phyloP scores from a whole-genome alignment of 225 moss, liverwort and hornwort species.

The Straminergon stramineum region DNA sequence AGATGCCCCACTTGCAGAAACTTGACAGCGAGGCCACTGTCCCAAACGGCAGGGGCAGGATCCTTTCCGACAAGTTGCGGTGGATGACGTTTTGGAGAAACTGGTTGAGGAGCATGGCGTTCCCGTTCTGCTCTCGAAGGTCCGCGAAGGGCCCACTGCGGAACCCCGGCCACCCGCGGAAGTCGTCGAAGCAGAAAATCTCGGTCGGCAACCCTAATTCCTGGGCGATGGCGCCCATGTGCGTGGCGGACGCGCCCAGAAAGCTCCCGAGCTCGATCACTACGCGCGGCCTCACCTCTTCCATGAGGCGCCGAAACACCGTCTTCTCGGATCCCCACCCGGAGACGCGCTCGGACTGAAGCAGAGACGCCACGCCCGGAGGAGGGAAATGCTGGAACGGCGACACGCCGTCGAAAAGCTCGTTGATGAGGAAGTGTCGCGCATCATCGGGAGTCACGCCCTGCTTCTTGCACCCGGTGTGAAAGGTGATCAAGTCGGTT shows the following conservation, averaged over 20 bases:
- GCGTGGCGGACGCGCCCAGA: slow-evolving; percentile 82
- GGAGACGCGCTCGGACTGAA: slow-evolving; percentile 39
- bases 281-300: slow-evolving; percentile 60
- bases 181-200: slow-evolving; percentile 85
- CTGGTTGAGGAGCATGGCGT: slow-evolving; percentile 83
- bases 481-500: slow-evolving; percentile 46
- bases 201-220: slow-evolving; percentile 36
- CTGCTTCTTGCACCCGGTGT: slow-evolving; percentile 17
- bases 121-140: slow-evolving; percentile 51
- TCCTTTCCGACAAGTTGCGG: slow-evolving; percentile 36
- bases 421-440: slow-evolving; percentile 31
- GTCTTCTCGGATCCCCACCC: slow-evolving; percentile 73
- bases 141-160: slow-evolving; percentile 34
- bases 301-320: slow-evolving; percentile 71
- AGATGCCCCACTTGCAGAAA: slow-evolving; percentile 72
- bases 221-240: slow-evolving; percentile 48
- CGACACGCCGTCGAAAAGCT: slow-evolving; percentile 59
- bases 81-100: slow-evolving; percentile 67
- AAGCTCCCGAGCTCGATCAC: slow-evolving; percentile 85
- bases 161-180: slow-evolving; percentile 92
- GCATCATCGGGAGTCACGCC: not conserved
- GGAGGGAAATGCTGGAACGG: slow-evolving; percentile 69
- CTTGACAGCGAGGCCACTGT: slow-evolving; percentile 36
- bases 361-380: slow-evolving; percentile 9
- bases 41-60: slow-evolving; percentile 73